phyloP scores from a whole-genome alignment of 768 basidiomycete genomes.

The Boletales sp. region DNA sequence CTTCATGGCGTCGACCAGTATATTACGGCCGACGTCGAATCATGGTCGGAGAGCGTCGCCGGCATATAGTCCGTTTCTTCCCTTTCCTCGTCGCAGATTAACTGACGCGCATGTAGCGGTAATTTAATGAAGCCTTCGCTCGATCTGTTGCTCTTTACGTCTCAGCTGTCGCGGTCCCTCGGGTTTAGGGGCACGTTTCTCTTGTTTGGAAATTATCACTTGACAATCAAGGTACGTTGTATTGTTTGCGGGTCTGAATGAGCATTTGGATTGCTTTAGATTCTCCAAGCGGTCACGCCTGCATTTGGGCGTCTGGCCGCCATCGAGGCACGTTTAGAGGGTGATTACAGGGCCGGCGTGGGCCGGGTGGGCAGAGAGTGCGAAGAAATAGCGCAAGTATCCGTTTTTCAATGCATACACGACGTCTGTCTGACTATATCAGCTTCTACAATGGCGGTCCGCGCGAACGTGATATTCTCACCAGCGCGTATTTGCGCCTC shows the following conservation, averaged over 20 bases:
- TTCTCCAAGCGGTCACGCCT: constrained; percentile 82
- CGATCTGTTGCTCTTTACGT: constrained; percentile 88
- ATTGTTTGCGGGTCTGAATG: neutral
- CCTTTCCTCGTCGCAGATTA: neutral
- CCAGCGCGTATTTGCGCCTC: constrained; percentile 68
- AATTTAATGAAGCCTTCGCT: constrained; percentile 91
- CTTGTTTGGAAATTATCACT: constrained; percentile 79
- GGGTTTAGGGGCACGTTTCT: constrained; percentile 81
- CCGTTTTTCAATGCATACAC: neutral
- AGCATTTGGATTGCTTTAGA: constrained; percentile 25
- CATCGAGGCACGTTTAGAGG: constrained; percentile 81
- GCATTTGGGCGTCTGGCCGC: constrained; percentile 90
- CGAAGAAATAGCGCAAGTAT: constrained; percentile 85
- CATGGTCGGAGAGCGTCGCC: constrained; percentile 82
- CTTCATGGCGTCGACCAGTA: constrained; percentile 86
- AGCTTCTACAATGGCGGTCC: constrained; percentile 91
- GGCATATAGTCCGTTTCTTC: constrained; percentile 75
- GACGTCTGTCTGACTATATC: neutral
- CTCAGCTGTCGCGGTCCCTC: constrained; percentile 82
- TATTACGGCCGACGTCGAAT: constrained; percentile 87
- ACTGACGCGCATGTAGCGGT: constrained; percentile 47
- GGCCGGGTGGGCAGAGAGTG: constrained; percentile 82
- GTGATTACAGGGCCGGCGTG: constrained; percentile 88
- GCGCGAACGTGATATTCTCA: constrained; percentile 79
- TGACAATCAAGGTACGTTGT: constrained; percentile 54